Evolutionary conservation across 2,329 filamentous ascomycete species (phyloP), one percentile per base, ranked within the genome.

Genomic region (Pseudogymnoascus sp.): DNA sequence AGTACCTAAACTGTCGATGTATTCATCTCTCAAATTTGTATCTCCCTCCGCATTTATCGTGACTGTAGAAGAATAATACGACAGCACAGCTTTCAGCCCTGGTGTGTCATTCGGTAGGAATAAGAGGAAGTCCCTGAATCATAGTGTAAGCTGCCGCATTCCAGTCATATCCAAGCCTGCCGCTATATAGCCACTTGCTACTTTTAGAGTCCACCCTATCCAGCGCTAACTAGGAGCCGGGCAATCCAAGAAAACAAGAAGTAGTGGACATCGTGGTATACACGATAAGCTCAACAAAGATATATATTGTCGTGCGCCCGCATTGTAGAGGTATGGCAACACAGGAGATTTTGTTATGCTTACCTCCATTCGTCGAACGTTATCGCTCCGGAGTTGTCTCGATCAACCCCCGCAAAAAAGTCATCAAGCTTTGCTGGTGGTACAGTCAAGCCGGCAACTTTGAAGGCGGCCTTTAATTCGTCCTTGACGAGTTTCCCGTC

Each of bases 281-380:
- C 15, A 33, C 6, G n/a, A 33, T 19, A 15, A 33, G 17, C 50
- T 11, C 44, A 53, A 31, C 44, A 29, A 17, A 29, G n/a, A 13
- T 33, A 9, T 56, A 33, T 56, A 56, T 9, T 31, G 46, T 19
- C 29, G 26, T 15, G 26, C 26, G 26, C 26, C 17, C n/a, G n/a
- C 29, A 56, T 56, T 9, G 26, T 53, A 53, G 23, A 17, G 46
- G 29, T 29, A 17, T 33, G 29, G 21, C n/a, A 33, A 33, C 7
- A 23, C 9, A 53, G 4, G 50, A 56, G 9, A 33, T 19, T 33
- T 46, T 56, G 5, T 13, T 13, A 33, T 64, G 80, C 88, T 77
- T 86, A 97, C 93, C 93, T 88, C 95, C 95, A 97, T 82, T 99
- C 95, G 68, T 91, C 87, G 76, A 96, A 97, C 66, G 83, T 92